Conservation (phyloP, 768 basidiomycete species). For the Naganishia onofrii region DNA sequence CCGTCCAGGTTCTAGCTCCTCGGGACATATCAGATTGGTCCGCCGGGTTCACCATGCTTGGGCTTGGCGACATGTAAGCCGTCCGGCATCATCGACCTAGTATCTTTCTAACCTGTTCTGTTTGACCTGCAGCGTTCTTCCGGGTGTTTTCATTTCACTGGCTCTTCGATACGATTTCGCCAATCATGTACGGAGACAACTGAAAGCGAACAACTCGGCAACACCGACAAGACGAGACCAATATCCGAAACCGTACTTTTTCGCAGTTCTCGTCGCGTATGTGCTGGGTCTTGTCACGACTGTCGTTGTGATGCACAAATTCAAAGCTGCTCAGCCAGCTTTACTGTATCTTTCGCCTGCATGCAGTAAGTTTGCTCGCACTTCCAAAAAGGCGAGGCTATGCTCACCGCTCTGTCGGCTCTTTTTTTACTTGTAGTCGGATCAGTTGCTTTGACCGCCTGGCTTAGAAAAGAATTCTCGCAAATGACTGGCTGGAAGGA, state of each 20-base stretch:
- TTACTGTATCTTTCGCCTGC: slow-evolving; percentile 74
- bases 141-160: slow-evolving; percentile 67
- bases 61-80: slow-evolving; percentile 72
- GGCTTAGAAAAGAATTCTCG: slow-evolving; percentile 22
- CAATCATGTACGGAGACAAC: slow-evolving; percentile 30
- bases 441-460: slow-evolving; percentile 5
- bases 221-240: slow-evolving; percentile 53
- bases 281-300: slow-evolving; percentile 68
- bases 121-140: slow-evolving; percentile 36
- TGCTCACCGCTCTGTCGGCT: not conserved
- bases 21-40: slow-evolving; percentile 43
- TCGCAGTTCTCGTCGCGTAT: slow-evolving; percentile 68
- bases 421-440: slow-evolving; percentile 15
- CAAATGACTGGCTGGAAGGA: slow-evolving; percentile 24
- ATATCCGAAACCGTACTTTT: slow-evolving; percentile 70
- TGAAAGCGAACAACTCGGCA: slow-evolving; percentile 40
- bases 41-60: slow-evolving; percentile 80
- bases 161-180: slow-evolving; percentile 74
- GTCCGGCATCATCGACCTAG: not conserved
- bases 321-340: slow-evolving; percentile 78
- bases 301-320: slow-evolving; percentile 79
- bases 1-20: slow-evolving; percentile 28
- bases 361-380: slow-evolving; percentile 51
- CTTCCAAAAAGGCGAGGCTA: not conserved
- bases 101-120: not conserved